Evolutionary conservation across 2,329 filamentous ascomycete genomes (phyloP).

Genomic region (Penicillium crustosum): DNA sequence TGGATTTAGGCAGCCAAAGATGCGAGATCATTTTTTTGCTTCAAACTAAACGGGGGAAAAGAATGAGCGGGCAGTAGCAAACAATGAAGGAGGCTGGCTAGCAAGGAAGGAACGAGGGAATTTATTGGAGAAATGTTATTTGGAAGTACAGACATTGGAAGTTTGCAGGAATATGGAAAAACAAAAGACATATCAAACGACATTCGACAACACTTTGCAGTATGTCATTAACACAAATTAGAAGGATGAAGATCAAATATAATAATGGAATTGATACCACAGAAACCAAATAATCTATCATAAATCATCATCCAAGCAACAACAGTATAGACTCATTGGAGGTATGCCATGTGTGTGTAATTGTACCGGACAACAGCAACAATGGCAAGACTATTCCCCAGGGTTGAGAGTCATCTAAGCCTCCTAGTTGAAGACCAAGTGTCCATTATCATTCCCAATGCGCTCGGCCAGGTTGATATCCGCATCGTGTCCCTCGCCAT

Average conservation of each 20-base stretch:
- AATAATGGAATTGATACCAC: background rate
- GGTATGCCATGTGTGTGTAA: background rate
- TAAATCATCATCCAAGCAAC: background rate
- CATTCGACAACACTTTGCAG: background rate
- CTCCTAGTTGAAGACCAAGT: constrained; percentile 34
- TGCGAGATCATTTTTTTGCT: background rate
- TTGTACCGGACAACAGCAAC: background rate
- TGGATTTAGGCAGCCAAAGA: background rate
- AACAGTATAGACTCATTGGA: no score
- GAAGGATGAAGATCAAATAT: background rate
- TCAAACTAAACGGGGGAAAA: background rate
- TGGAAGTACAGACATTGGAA: background rate
- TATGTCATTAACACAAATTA: no score
- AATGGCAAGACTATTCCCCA: background rate
- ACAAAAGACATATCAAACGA: background rate
- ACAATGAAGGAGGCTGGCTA: background rate
- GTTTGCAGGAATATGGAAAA: fast-evolving
- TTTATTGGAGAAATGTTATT: background rate
- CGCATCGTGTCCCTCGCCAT: constrained; percentile 44
- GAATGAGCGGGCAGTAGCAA: background rate
- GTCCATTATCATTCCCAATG: constrained; percentile 55
- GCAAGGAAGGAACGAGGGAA: background rate
- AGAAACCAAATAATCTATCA: background rate
- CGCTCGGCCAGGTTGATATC: constrained; percentile 60
- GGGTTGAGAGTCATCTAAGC: no score